Base-by-base conservation (phyloP, 768 basidiomycete species). In the Agrocybe praecox region DNA sequence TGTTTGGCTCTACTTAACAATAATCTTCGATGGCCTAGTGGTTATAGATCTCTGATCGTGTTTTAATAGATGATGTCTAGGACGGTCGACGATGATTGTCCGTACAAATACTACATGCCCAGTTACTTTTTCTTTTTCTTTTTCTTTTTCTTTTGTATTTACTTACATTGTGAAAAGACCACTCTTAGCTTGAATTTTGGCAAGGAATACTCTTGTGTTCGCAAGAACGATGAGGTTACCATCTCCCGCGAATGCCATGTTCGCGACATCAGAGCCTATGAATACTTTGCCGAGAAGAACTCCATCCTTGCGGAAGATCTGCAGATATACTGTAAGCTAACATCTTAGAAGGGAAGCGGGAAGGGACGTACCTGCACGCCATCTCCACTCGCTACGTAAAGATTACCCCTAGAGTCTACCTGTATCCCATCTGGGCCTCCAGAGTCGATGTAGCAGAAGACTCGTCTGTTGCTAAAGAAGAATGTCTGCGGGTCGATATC, bases 391-490 rank as follows among this genome's bases (percentile, higher is more conserved):
- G 83, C 86, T 1, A 82, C 74, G 63, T 83, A 90, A 0, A 90
- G 78, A 58, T 90, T 90, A 0, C 86, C 86, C 0, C 76, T 65
- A 2, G 72, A 73, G 61, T 91, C 89, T 1, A 87, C 76, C 63
- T 86, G 83, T 15, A 90, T 70, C 10, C 88, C 88, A 55, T 90
- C 88, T 3, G 87, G 82, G 22, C 84, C 70, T 1, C 88, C 88
- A 15, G 85, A 72, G 57, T 90, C 88, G 7, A 73, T 65, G 59
- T 82, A 89, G 0, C 88, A 85, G 60, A 90, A 87, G 10, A 89
- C 79, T 6, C 87, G 79, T 21, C 86, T 80, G 62, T 89, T 65
- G 40, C 46, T 68, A 63, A 89, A 86, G 6, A 76, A 66, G 33
- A 83, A 77, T 0, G 80, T 83, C 32, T 61, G 71, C 11, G 78